phyloP scores from a whole-genome alignment of 331 rosid genomes.

The Quercus phellos region DNA sequence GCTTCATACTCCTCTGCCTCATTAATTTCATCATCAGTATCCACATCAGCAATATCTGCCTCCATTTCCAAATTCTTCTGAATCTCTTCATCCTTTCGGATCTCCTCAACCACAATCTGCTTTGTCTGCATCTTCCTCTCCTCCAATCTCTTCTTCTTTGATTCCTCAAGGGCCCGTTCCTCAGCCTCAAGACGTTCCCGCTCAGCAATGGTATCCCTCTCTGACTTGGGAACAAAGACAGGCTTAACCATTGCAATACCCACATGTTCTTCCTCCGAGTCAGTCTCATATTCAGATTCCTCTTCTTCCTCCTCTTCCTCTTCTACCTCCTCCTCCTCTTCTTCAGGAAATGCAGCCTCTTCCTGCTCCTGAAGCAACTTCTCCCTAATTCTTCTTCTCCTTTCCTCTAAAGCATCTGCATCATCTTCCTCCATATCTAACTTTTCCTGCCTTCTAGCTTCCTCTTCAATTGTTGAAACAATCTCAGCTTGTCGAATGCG shows the following conservation, averaged over 20 bases:
- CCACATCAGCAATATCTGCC: slow-evolving; percentile 85
- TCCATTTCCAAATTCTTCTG: slow-evolving; percentile 83
- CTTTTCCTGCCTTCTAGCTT: slow-evolving; percentile 79
- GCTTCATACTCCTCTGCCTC: slow-evolving; percentile 96
- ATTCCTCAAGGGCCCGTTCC: slow-evolving; percentile 72
- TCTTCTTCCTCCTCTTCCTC: slow-evolving; percentile 62
- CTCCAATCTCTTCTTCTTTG: slow-evolving; percentile 65
- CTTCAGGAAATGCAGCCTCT: slow-evolving; percentile 65
- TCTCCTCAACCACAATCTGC: slow-evolving; percentile 92
- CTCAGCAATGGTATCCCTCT: slow-evolving; percentile 89
- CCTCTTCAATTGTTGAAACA: slow-evolving; percentile 86
- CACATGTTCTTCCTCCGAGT: slow-evolving; percentile 77
- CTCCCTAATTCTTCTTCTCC: slow-evolving; percentile 68
- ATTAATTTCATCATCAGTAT: slow-evolving; percentile 86
- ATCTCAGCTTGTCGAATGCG: slow-evolving; percentile 93
- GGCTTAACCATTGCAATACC: slow-evolving; percentile 96
- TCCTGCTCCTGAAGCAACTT: slow-evolving; percentile 77
- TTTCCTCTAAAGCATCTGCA: slow-evolving; percentile 71
- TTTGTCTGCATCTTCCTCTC: slow-evolving; percentile 82
- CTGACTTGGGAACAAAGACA: slow-evolving; percentile 86
- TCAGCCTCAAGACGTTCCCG: slow-evolving; percentile 92
- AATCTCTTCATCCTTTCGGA: slow-evolving; percentile 77
- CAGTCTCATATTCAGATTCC: slow-evolving; percentile 90
- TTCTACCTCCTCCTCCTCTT: slow-evolving; percentile 75
- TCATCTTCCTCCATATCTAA: slow-evolving; percentile 79